Evolutionary conservation across 192 early-diverging fungal species (phyloP).

Genomic region (Jimgerdemannia flammicorona): DNA sequence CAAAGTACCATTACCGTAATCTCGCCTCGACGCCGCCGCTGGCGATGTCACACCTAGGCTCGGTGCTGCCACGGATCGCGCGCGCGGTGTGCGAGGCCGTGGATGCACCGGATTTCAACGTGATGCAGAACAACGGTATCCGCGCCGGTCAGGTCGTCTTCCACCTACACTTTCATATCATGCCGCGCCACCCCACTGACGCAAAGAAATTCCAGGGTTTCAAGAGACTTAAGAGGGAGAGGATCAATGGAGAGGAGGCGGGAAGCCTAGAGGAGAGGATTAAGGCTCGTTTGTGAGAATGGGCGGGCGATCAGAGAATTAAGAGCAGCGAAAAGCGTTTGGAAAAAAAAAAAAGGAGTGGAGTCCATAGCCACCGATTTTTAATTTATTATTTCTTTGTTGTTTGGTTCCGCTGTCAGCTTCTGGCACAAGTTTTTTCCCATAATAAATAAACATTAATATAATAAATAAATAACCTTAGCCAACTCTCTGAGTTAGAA

Average conservation of each 20-base stretch:
- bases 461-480: too few relatives aligned
- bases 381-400: too few relatives aligned
- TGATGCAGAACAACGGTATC: slow-evolving; percentile 16
- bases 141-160: slow-evolving; percentile 13
- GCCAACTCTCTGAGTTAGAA: too few relatives aligned
- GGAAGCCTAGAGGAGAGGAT: neutral
- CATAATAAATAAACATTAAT: too few relatives aligned
- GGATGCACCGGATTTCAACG: slow-evolving; percentile 9
- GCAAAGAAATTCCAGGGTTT: neutral
- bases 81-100: slow-evolving; percentile 5
- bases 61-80: slow-evolving; percentile 8
- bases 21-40: slow-evolving; percentile 6
- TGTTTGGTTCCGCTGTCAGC: too few relatives aligned
- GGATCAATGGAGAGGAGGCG: neutral
- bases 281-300: neutral
- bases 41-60: slow-evolving; percentile 8
- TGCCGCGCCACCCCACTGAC: slow-evolving; percentile 1
- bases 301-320: too few relatives aligned
- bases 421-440: too few relatives aligned
- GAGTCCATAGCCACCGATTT: too few relatives aligned
- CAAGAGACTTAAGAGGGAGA: neutral
- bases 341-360: too few relatives aligned
- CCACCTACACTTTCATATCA: slow-evolving; percentile 18
- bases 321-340: too few relatives aligned
- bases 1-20: slow-evolving; percentile 9